Evolutionary conservation across 805 yeast genomes (phyloP), one percentile per base, ranked within the genome.

Genomic region (Saccharomycopsis javanensis): DNA sequence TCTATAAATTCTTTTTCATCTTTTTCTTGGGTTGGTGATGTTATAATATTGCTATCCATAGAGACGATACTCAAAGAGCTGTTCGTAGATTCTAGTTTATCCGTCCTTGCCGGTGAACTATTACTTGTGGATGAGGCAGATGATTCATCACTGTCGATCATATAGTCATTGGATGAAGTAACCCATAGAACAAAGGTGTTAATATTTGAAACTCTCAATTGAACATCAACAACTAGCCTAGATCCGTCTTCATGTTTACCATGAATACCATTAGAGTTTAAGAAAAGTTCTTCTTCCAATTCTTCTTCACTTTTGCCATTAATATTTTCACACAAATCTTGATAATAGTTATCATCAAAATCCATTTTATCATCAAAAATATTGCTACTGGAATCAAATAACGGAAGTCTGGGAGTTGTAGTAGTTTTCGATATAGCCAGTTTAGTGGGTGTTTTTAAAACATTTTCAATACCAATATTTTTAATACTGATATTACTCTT

Each of bases 141-240:
- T 3, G 48, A 42, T 15, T 42, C 48, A 8, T 42, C 46, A 37
- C 18, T 38, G 8, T 27, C 55, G 42, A 42, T 48, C 3, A 31
- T n/a, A n/a, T 28, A 28, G 11, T 69, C 66, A 64, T 92, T 81
- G 1, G 92, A 84, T 67, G 87, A 90, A 0, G 96, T 88, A 10
- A 92, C 78, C 97, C 97, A 92, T 20, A 91, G 69, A 2, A 88
- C 82, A 55, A 78, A 77, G 6, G 82, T 74, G 18, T 79, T 82
- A 13, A 73, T 65, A 20, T 80, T 77, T 31, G 87, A 74, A 2
- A 88, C 87, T 57, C 97, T 76, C 54, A 92, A 67, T 69, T 91
- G 97, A 13, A 88, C 80, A 70, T 91, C 97, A 42, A 91, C 76
- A 57, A 76, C 78, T 28, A 90, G 71, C 2, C 63, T 55, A 25